Evolutionary conservation across 2,329 filamentous ascomycete species (phyloP), one percentile per base, ranked within the genome.

Genomic region (Stagonosporopsis rhizophila): DNA sequence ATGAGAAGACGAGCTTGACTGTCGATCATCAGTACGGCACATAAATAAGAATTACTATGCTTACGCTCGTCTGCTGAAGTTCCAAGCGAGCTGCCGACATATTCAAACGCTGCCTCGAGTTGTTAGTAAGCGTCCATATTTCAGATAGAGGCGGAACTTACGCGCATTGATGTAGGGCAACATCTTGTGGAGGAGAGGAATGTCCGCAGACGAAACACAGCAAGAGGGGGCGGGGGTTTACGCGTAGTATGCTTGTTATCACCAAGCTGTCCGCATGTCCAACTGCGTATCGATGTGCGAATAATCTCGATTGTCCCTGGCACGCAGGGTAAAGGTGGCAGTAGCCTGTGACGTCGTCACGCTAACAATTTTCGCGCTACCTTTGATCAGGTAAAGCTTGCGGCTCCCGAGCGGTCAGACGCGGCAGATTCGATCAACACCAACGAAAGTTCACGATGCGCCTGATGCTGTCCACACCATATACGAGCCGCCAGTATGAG

Each of bases 1-100:
- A 96, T 6, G 91, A 92, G 73, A 88, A 88, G 68, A 97, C 89
- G 67, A 98, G 89, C 77, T 99, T 99, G 66, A 99, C 93, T 97
- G 67, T 54, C 44, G n/a, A 27, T 45, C n/a, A 46, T 71, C 53
- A 70, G 50, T 44, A 28, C 12, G 14, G 14, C 15, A 37, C 37
- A 49, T 46, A 11, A 11, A 17, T 19, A 35, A 2, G 12, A 45
- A 17, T 9, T 25, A 32, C 41, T n/a, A 46, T 17, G 58, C 81
- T 66, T 78, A 88, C 86, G 75, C 70, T 90, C 87, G 75, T 90
- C 88, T 56, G 83, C 74, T 19, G 87, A 87, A 44, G 87, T 84
- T 38, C 87, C 88, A 27, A 87, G 80, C 22, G 81, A 74, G 56
- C 76, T 77, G 45, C 82, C 81, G 52, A 83, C 79, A 75, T 86